Conservation (phyloP, 371 early-diverging fungal genomes). For the Mucor racemosus region DNA sequence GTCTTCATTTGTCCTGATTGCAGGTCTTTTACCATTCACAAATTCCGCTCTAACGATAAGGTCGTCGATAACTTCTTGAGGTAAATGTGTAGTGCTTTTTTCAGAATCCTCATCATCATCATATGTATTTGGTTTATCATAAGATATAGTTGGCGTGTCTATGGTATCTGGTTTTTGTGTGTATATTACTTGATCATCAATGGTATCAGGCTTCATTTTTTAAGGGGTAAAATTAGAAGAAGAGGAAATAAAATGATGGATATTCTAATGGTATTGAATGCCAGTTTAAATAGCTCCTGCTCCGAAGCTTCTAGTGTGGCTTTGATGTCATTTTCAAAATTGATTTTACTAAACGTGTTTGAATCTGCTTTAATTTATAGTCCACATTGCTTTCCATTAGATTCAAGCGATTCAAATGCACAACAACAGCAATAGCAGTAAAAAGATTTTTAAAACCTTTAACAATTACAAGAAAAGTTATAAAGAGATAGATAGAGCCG, state of each 20-base stretch:
- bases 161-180: slow-evolving; percentile 29
- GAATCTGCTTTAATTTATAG: not conserved
- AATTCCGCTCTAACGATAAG: slow-evolving; percentile 29
- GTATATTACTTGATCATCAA: slow-evolving; percentile 8
- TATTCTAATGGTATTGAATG: not conserved
- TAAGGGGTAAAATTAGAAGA: not conserved
- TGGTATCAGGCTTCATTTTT: slow-evolving; percentile 30
- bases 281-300: not conserved
- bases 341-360: not conserved
- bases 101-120: slow-evolving; percentile 17
- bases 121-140: slow-evolving; percentile 35
- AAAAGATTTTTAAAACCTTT: too few relatives aligned
- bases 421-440: too few relatives aligned
- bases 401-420: not conserved
- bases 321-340: not conserved
- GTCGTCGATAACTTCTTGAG: slow-evolving; percentile 32
- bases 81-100: slow-evolving; percentile 6
- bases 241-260: not conserved
- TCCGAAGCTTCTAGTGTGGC: not conserved
- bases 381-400: not conserved
- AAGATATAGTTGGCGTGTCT: slow-evolving; percentile 15
- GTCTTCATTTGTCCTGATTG: slow-evolving; percentile 23
- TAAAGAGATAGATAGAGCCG: too few relatives aligned
- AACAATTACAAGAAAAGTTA: too few relatives aligned
- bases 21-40: slow-evolving; percentile 30